A percentile compares a stretch with the other conserved stretches of the same genome.
phyloP scores from a whole-genome alignment of 495 filamentous ascomycete genomes.

The Penicillium steckii region DNA sequence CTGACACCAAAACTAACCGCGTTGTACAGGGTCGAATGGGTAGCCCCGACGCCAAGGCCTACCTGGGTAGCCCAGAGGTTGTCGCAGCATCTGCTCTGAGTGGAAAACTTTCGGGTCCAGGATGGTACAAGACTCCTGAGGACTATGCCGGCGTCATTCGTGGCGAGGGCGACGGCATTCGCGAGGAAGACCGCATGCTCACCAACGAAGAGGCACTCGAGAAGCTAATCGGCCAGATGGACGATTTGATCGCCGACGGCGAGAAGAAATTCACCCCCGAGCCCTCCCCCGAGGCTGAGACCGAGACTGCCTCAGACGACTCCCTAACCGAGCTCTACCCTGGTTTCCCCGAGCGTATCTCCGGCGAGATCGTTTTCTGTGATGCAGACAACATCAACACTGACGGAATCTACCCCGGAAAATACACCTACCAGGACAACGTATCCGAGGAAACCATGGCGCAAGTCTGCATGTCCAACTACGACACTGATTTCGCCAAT shows the following conservation, averaged over 20 bases:
- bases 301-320: constrained; percentile 14
- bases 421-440: constrained; percentile 77
- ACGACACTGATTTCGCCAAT: constrained; percentile 66
- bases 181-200: constrained; percentile 58
- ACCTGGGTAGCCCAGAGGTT: constrained; percentile 86
- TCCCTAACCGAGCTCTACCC: constrained; percentile 46
- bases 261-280: constrained; percentile 40
- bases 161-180: constrained; percentile 68
- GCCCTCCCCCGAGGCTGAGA: constrained; percentile 15
- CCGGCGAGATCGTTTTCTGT: constrained; percentile 54
- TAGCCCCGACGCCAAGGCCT: constrained; percentile 75
- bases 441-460: constrained; percentile 77
- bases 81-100: constrained; percentile 84
- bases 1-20: too few species aligned
- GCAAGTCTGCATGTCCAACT: constrained; percentile 88
- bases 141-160: constrained; percentile 63
- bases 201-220: constrained; percentile 67
- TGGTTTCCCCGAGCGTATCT: constrained; percentile 51
- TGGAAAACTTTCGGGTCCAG: constrained; percentile 77
- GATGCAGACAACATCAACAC: constrained; percentile 54
- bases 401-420: constrained; percentile 74
- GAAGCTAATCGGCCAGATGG: constrained; percentile 63
- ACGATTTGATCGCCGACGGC: constrained; percentile 56
- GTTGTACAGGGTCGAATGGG: constrained; percentile 94
- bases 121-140: constrained; percentile 72